Base-by-base conservation (phyloP, 352 stramenopile genomes). In the Phytophthora meadii region DNA sequence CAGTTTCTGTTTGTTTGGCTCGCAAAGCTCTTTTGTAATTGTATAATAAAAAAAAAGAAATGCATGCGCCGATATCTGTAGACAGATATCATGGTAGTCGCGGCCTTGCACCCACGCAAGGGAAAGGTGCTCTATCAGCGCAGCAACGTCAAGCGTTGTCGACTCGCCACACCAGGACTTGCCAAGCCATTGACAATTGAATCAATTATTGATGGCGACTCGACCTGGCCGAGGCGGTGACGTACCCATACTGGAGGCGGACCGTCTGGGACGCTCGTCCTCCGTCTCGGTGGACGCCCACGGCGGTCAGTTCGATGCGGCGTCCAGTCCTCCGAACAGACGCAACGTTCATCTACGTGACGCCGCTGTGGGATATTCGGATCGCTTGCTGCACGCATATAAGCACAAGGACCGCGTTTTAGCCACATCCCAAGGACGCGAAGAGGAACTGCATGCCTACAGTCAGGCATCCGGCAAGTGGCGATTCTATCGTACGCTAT, bases 401-500 rank as follows among this genome's bases (percentile, higher is more conserved):
- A 57, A 68, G 42, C 55, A 80, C 39, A 76, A 75, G 39, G 76
- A 88, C 52, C 68, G 70, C 24, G 48, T 72, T 27, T 60, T 89
- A 51, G 68, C 80, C n/a, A 89, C 81, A 14, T 61, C 50, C 12
- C 76, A 87, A 59, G 81, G 76, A 0, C 71, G 83, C 17, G 45
- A 80, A 19, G 74, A 92, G 37, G 83, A 92, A 56, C 80, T 90
- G 19, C 65, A 76, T 40, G 68, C 66, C 30, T 81, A 88, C 62
- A 76, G 81, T 32, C 64, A 67, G 32, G 45, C 77, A 10, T 72
- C 81, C 41, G 64, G 54, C 37, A 52, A 66, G 34, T 93, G 82
- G 84, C 76, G 78, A n/a, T 77, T 87, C 61, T 92, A 90, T 61
- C 80, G 85, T 61, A 87, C 77, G 41, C 32, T 87, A 45, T 94